phyloP scores from a whole-genome alignment of 768 basidiomycete genomes.

The Hypsizygus marmoreus region DNA sequence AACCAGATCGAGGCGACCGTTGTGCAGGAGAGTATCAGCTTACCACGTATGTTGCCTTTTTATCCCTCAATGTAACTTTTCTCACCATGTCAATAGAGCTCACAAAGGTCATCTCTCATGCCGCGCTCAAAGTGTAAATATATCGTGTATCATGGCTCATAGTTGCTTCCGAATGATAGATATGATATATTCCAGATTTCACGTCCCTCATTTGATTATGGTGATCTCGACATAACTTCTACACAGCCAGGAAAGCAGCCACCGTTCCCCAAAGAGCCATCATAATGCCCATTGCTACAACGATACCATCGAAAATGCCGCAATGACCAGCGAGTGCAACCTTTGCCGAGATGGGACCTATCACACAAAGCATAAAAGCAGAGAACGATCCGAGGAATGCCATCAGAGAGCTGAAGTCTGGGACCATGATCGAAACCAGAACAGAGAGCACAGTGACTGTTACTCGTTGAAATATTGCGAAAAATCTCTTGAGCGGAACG shows the following conservation, averaged over 20 bases:
- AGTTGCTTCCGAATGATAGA: not conserved
- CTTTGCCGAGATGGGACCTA: conserved; percentile 77
- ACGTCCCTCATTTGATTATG: conserved; percentile 10
- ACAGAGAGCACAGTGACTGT: conserved; percentile 62
- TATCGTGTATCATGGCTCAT: conserved; percentile 9
- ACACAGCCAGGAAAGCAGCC: conserved; percentile 55
- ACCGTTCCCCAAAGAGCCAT: conserved; percentile 83
- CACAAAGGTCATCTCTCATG: conserved; percentile 74
- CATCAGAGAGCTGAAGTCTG: conserved; percentile 83
- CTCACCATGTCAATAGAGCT: conserved; percentile 50
- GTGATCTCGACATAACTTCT: conserved; percentile 2
- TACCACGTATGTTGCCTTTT: conserved; percentile 63
- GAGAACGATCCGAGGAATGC: conserved; percentile 91
- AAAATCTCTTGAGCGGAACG: conserved; percentile 36
- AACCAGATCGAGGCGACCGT: conserved; percentile 87
- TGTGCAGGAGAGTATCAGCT: conserved; percentile 79
- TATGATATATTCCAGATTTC: conserved; percentile 1
- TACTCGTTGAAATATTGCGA: conserved; percentile 58
- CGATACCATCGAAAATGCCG: conserved; percentile 49
- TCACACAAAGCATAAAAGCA: conserved; percentile 73
- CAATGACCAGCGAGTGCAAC: conserved; percentile 55
- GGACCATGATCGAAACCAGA: conserved; percentile 70
- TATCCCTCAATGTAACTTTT: conserved; percentile 1
- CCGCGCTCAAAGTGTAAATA: conserved; percentile 53
- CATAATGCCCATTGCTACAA: conserved; percentile 52